Evolutionary conservation across 2,329 filamentous ascomycete species (phyloP).

Genomic region (Arthrobotrys sinensis): DNA sequence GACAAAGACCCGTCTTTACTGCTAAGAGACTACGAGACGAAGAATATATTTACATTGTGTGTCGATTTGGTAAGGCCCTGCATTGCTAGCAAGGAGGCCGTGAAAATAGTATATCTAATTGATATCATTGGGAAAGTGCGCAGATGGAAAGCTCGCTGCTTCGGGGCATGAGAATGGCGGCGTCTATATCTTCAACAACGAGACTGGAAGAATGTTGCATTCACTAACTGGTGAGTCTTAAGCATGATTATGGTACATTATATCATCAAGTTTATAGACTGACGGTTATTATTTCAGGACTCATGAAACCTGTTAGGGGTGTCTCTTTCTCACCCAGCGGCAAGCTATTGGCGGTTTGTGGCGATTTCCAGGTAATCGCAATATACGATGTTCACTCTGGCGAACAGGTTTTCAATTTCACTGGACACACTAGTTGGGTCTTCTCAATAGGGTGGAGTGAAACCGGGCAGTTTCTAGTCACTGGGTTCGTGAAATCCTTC

Average conservation of each 20-base stretch:
- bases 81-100: background rate
- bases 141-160: slow-evolving; percentile 86
- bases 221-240: slow-evolving; percentile 81
- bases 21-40: slow-evolving; percentile 88
- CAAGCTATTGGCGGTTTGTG: slow-evolving; percentile 87
- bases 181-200: slow-evolving; percentile 95
- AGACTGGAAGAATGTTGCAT: slow-evolving; percentile 86
- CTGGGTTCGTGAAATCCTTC: slow-evolving; percentile 72
- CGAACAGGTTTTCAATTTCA: slow-evolving; percentile 89
- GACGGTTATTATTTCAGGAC: slow-evolving; percentile 71
- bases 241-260: background rate
- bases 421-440: slow-evolving; percentile 87
- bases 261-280: background rate
- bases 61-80: slow-evolving; percentile 78
- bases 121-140: slow-evolving; percentile 69
- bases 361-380: slow-evolving; percentile 88
- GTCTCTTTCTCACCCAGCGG: slow-evolving; percentile 90
- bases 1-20: slow-evolving; percentile 73
- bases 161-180: slow-evolving; percentile 93
- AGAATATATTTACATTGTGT: slow-evolving; percentile 90
- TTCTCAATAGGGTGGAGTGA: slow-evolving; percentile 92
- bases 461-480: slow-evolving; percentile 91
- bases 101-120: slow-evolving; percentile 17
- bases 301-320: slow-evolving; percentile 87
- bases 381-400: slow-evolving; percentile 93